phyloP scores from a whole-genome alignment of 345 rosid genomes.

The Firmiana major region DNA sequence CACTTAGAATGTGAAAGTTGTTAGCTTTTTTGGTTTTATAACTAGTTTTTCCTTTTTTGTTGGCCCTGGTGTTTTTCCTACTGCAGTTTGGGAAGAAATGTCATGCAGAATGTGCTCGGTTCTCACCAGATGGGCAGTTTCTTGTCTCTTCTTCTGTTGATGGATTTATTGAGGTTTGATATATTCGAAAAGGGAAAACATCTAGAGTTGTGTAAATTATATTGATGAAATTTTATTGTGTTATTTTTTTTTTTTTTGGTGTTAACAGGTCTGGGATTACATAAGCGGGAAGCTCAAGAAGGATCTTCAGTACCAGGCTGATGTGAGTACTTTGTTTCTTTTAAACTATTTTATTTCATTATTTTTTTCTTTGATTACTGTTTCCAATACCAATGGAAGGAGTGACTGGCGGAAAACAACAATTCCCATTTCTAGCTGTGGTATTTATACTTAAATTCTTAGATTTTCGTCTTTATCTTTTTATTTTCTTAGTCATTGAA shows the following conservation, averaged over 20 bases:
- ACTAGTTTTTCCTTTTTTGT: conserved; percentile 1
- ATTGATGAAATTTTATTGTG: conserved; percentile 23
- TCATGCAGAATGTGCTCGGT: conserved; percentile 92
- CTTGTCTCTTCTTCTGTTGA: conserved; percentile 94
- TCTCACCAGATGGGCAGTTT: conserved; percentile 98
- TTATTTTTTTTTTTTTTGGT: conserved; percentile 9
- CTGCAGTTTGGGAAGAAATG: conserved; percentile 92
- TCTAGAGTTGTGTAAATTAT: neutral
- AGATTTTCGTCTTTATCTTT: neutral
- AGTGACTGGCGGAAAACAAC: neutral
- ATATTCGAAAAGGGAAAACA: neutral
- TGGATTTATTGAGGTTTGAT: conserved; percentile 87
- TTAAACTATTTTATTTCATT: neutral
- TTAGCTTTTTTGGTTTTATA: conserved; percentile 6
- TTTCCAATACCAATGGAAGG: neutral
- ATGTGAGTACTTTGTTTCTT: conserved; percentile 42
- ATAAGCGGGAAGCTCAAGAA: conserved; percentile 95
- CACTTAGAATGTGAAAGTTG: neutral
- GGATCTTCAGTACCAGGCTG: conserved; percentile 98
- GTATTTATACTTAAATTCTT: neutral
- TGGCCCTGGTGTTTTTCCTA: conserved; percentile 6
- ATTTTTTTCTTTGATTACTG: conserved; percentile 2
- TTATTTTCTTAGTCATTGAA: neutral
- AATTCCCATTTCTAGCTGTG: neutral
- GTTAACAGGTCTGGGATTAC: conserved; percentile 90